A percentile compares a stretch with the other conserved stretches of the same genome.
Evolutionary conservation across 2,329 filamentous ascomycete genomes (phyloP).

Genomic region (Albophoma yamanashiensis): DNA sequence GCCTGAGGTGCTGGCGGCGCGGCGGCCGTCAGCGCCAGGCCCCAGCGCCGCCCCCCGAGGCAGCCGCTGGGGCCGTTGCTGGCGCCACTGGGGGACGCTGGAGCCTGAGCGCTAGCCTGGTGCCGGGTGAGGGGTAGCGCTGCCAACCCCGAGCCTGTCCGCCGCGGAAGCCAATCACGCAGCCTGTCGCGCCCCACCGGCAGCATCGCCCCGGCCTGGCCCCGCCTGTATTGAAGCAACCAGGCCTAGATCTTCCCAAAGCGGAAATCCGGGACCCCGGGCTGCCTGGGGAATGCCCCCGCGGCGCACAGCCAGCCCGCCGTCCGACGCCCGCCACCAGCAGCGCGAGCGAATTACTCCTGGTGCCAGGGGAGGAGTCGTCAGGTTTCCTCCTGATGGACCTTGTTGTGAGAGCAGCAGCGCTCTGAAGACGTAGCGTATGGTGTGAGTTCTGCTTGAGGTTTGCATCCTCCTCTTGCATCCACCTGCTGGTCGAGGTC

Average conservation of each 20-base stretch:
- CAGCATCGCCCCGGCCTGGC: not conserved
- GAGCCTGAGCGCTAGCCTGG: not conserved
- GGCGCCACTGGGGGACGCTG: not conserved
- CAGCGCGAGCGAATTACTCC: no score
- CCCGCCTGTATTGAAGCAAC: not conserved
- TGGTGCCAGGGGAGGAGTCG: no score
- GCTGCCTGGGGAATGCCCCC: not conserved
- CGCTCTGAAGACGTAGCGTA: no score
- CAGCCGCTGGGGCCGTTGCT: not conserved
- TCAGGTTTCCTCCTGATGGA: no score
- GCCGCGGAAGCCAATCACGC: not conserved
- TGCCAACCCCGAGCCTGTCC: not conserved
- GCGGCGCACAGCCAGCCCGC: no score
- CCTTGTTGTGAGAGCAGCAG: no score
- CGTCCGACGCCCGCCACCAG: no score
- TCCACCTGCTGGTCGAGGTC: no score
- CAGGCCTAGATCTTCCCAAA: not conserved
- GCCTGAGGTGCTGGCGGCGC: not conserved
- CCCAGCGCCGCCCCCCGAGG: not conserved
- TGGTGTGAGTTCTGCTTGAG: no score
- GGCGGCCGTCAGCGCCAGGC: not conserved
- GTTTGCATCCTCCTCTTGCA: no score
- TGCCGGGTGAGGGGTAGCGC: not conserved
- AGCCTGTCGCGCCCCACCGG: not conserved
- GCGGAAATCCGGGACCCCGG: not conserved